Base-by-base conservation (phyloP, 2,329 filamentous ascomycete genomes). In the Cytospora leucostoma region DNA sequence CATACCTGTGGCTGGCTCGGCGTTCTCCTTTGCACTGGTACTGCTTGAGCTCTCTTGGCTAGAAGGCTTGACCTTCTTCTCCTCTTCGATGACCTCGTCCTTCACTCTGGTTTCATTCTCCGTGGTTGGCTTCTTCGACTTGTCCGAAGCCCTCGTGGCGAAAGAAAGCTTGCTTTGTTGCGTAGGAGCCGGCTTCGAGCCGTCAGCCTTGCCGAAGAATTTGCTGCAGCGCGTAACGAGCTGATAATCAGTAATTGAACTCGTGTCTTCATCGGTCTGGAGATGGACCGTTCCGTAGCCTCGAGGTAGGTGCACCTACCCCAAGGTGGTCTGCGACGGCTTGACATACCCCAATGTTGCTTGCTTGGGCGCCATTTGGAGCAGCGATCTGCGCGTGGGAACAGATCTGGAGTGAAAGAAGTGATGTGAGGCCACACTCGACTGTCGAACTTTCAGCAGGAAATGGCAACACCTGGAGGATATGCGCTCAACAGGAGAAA, bases 301-400 rank as follows among this genome's bases (percentile, higher is more conserved):
- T 21, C n/a, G 47, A 51, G 49, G 58, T 44, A 44, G n/a, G 35
- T 50, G 32, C 59, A 78, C 79, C 77, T 86, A 93, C 90, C 88
- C 85, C 75, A 94, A 79, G 70, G 88, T 92, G 73, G 83, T 86
- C 80, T 94, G 91, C 68, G 83, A 82, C 71, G 87, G 79, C 77
- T 86, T 88, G 67, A 94, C 92, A 79, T 95, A 96, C 93, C 91
- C 91, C 75, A 96, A 79, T 66, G 91, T 96, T 71, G 90, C 87
- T 79, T 96, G 92, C 74, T 91, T 93, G 51, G 79, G 79, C 69
- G 80, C 78, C 78, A 82, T 81, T 51, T 51, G 61, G 68, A 69
- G 61, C 59, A 64, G 59, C 33, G 59, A 53, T 50, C 65, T 53
- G 55, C 64, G 69, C 59, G 57, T 38, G 7, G 65, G 58, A 59